Percentiles rank a stretch among this genome's conserved stretches.
Conservation (phyloP, 2,329 filamentous ascomycete species). For the Aspergillus unguis region DNA sequence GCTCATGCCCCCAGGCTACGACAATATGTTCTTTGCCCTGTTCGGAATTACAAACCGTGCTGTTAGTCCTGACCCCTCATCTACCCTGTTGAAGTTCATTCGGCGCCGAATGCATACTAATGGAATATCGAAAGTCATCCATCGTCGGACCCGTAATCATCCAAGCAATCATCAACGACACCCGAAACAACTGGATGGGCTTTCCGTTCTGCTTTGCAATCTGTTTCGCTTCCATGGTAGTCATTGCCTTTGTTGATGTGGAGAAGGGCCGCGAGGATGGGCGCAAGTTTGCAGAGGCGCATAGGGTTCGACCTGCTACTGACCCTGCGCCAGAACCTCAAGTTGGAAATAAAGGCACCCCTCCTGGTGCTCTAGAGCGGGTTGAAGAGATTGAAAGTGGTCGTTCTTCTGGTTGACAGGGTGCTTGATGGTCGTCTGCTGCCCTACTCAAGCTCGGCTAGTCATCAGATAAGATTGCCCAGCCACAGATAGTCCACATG, state of each 20-base stretch:
- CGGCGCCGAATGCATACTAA: not conserved
- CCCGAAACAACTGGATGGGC: constrained; percentile 44
- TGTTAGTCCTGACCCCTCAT: constrained; percentile 25
- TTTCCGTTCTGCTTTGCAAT: constrained; percentile 44
- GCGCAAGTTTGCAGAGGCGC: constrained; percentile 35
- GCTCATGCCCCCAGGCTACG: constrained; percentile 42
- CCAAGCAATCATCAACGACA: constrained; percentile 43
- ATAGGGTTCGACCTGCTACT: constrained; percentile 25
- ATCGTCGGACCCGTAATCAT: constrained; percentile 46
- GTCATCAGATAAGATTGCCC: constrained; percentile 13
- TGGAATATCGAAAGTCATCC: constrained; percentile 31
- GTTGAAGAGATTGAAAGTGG: not conserved
- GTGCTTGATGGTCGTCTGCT: not conserved
- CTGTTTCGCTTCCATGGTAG: constrained; percentile 36
- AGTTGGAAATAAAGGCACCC: not conserved
- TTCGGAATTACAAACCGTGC: constrained; percentile 46
- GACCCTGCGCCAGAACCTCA: not conserved
- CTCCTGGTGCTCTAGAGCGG: not conserved
- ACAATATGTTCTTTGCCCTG: constrained; percentile 46
- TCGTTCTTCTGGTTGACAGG: not conserved
- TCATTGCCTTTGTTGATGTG: constrained; percentile 40
- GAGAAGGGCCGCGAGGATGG: constrained; percentile 42
- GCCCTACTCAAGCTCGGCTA: constrained; percentile 3
- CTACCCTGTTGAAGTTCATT: not conserved
- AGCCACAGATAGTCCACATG: not conserved